Evolutionary conservation across 352 stramenopile genomes (phyloP).

Genomic region (Globisporangium middletonii): DNA sequence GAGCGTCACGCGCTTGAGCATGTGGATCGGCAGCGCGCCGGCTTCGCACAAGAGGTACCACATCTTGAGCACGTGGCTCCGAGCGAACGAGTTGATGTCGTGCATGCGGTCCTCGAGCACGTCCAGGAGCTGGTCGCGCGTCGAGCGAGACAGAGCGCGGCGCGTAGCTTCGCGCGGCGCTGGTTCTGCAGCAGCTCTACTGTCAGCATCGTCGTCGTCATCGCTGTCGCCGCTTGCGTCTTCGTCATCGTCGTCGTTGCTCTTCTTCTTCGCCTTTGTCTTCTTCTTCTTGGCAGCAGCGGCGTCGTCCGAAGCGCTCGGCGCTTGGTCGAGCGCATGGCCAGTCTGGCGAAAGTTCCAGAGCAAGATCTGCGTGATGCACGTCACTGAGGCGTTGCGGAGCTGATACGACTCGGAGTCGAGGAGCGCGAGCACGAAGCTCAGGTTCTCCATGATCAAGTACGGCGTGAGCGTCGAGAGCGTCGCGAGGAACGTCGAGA

Average conservation of each 20-base stretch:
- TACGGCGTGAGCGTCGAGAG: constrained; percentile 56
- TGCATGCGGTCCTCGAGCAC: constrained; percentile 88
- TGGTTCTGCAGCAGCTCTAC: constrained; percentile 2
- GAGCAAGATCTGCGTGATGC: constrained; percentile 64
- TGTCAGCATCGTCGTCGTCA: constrained; percentile 20
- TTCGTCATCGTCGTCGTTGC: constrained; percentile 5
- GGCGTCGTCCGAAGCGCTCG: not conserved
- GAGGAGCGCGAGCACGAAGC: constrained; percentile 66
- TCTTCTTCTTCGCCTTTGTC: constrained; percentile 6
- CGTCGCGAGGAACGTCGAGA: constrained; percentile 61
- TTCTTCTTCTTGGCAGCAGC: not conserved
- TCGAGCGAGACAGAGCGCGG: constrained; percentile 52
- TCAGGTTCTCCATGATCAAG: constrained; percentile 70
- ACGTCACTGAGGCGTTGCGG: constrained; percentile 69
- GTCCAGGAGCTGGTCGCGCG: constrained; percentile 73
- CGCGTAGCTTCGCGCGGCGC: constrained; percentile 2
- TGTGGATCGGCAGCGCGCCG: constrained; percentile 83
- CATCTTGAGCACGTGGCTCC: constrained; percentile 89
- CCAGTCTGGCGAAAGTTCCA: constrained; percentile 67
- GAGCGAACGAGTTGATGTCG: constrained; percentile 92
- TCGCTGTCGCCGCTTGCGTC: constrained; percentile 7
- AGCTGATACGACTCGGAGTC: constrained; percentile 76
- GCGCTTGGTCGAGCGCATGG: constrained; percentile 12
- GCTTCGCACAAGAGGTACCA: constrained; percentile 83
- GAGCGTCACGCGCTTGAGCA: constrained; percentile 70